Percentiles rank a stretch among this genome's conserved stretches.
These are phyloP conservation scores for Emericellopsis terricola DNA, from an alignment of 495 filamentous ascomycete genomes.

Conservation along the genomic window DNA sequence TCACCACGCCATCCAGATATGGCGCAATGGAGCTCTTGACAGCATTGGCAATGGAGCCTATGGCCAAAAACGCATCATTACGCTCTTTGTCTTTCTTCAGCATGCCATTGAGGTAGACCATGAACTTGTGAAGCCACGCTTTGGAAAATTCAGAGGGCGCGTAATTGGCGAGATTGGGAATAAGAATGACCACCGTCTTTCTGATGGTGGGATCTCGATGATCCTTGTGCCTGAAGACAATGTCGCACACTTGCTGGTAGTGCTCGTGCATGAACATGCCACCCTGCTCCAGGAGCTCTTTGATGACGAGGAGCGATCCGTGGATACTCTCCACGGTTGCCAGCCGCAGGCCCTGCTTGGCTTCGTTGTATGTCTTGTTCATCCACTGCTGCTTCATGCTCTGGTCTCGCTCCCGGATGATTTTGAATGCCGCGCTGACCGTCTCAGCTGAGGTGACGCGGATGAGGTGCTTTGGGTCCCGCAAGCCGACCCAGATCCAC, in stretches of 20 bases:
- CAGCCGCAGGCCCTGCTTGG: conserved; percentile 55
- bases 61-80: conserved; percentile 82
- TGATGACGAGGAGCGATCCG: conserved; percentile 76
- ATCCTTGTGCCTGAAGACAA: conserved; percentile 76
- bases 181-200: conserved; percentile 70
- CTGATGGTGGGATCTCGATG: conserved; percentile 76
- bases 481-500: conserved; percentile 82
- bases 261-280: conserved; percentile 97
- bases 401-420: conserved; percentile 79
- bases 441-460: conserved; percentile 81
- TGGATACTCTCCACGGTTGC: conserved; percentile 73
- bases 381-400: conserved; percentile 73
- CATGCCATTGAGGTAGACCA: conserved; percentile 86
- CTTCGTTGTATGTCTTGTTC: conserved; percentile 69
- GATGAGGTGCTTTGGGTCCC: conserved; percentile 78
- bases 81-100: conserved; percentile 92
- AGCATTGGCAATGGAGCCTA: conserved; percentile 90
- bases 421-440: conserved; percentile 80
- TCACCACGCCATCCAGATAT: conserved; percentile 83
- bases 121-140: conserved; percentile 80
- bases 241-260: conserved; percentile 77
- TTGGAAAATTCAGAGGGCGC: conserved; percentile 70
- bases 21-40: conserved; percentile 85
- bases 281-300: conserved; percentile 77
- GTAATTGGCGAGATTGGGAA: conserved; percentile 86